Evolutionary conservation across 2,329 filamentous ascomycete species (phyloP), one percentile per base, ranked within the genome.

Genomic region (Fusarium decemcellulare): DNA sequence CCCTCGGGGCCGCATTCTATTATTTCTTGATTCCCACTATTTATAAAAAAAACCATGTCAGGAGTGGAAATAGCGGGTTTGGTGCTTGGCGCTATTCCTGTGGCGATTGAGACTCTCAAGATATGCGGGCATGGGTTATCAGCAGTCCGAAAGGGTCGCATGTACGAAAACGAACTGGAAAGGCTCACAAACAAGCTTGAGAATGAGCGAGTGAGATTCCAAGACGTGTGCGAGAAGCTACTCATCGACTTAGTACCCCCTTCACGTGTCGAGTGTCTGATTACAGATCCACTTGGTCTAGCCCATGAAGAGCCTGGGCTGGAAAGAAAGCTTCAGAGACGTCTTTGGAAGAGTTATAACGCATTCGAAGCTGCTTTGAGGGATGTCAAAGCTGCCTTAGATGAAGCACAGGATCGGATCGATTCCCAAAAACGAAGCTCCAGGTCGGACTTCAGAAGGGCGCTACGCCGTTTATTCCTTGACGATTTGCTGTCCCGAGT

Each of bases 21-120:
- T 15, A 12, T 32, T 32, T 1, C 2, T 29, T 14, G 30, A 47
- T 47, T 29, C 8, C 18, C 27, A 32, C 14, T 15, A 8, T 29
- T 14, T n/a, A 15, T n/a, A n/a, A n/a, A n/a, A n/a, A 32, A 15
- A 30, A 7, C 10, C 30, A 59, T 59, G 32, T 39, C 57, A 16
- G 50, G 57, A 0, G 12, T 59, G 18, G 40, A 59, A 2, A 32
- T 46, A 0, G 57, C 12, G 1, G 40, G 48, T 1, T 30, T 54
- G 36, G 2, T 59, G 1, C 48, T 59, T 1, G 48, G 57, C 1
- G 57, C 30, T 0, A 39, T 59, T 0, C 57, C 39, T 8, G 1
- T 54, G 4, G 48, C 32, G 0, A 23, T 60, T 14, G 27, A 46
- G 5, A 4, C 50, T 0, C 40, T 55, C 1, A 46, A 46, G 2